These are phyloP conservation scores for Zymoseptoria pseudotritici DNA, from an alignment of 2,329 filamentous ascomycete species.

Conservation along the genomic window DNA sequence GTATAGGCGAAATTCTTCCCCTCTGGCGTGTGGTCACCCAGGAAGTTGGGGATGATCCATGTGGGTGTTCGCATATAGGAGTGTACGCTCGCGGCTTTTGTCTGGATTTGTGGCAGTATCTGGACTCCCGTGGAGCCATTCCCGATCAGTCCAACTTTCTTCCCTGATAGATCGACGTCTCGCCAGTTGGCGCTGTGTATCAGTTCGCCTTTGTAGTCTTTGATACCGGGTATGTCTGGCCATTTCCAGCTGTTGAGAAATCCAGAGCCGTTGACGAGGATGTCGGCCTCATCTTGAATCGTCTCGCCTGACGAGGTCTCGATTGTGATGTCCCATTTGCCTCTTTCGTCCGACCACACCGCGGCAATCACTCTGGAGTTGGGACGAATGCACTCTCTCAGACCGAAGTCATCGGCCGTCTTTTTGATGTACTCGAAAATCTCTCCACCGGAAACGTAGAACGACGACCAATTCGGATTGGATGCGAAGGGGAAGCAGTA, in stretches of 20 bases:
- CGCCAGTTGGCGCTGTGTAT: conserved; percentile 27
- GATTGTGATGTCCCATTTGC: conserved; percentile 13
- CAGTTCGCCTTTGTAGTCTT: conserved; percentile 25
- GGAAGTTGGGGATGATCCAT: conserved; percentile 30
- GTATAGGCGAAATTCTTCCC: conserved; percentile 6
- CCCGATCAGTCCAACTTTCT: conserved; percentile 7
- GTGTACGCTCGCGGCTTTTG: conserved; percentile 37
- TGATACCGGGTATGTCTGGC: conserved; percentile 26
- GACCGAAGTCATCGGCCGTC: conserved; percentile 4
- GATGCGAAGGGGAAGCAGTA: conserved; percentile 29
- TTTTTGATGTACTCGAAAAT: conserved; percentile 30
- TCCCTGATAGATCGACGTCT: conserved; percentile 11
- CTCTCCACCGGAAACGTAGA: conserved; percentile 27
- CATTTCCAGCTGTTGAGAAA: conserved; percentile 20
- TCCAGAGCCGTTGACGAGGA: conserved; percentile 16
- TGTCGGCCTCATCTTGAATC: conserved; percentile 23
- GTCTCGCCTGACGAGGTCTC: conserved; percentile 17
- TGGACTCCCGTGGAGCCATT: conserved; percentile 6
- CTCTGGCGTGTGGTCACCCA: conserved; percentile 4
- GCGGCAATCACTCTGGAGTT: conserved; percentile 38
- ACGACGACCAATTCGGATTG: conserved; percentile 16
- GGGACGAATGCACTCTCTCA: conserved; percentile 31
- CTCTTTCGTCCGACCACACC: conserved; percentile 33
- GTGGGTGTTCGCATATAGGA: conserved; percentile 46
- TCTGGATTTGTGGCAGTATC: conserved; percentile 22